Evolutionary conservation across 2,329 filamentous ascomycete species (phyloP).

Genomic region (Exophiala lecanii-corni): DNA sequence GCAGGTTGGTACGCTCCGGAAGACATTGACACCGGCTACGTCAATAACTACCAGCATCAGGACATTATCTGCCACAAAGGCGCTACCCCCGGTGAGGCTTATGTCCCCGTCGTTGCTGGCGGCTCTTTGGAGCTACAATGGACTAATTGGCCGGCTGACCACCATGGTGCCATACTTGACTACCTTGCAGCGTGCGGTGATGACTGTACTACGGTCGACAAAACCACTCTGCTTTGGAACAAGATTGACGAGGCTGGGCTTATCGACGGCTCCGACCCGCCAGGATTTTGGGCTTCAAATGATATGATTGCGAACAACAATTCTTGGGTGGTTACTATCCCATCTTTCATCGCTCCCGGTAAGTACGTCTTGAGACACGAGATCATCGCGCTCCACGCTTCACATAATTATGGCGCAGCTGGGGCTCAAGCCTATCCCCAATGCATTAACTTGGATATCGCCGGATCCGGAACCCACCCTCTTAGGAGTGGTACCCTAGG

Average conservation of each 20-base stretch:
- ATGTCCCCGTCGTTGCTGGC: slow-evolving; percentile 56
- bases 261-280: slow-evolving; percentile 37
- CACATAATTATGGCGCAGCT: slow-evolving; percentile 30
- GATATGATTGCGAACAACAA: slow-evolving; percentile 49
- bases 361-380: slow-evolving; percentile 54
- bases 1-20: neutral
- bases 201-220: slow-evolving; percentile 51
- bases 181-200: slow-evolving; percentile 59
- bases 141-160: slow-evolving; percentile 59
- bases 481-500: slow-evolving; percentile 48
- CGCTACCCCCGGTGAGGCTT: slow-evolving; percentile 46
- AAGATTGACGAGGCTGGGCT: slow-evolving; percentile 59
- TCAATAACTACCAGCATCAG: slow-evolving; percentile 37
- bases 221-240: slow-evolving; percentile 53
- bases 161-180: slow-evolving; percentile 60
- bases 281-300: slow-evolving; percentile 53
- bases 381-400: slow-evolving; percentile 51
- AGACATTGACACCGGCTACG: neutral
- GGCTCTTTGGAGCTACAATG: slow-evolving; percentile 55
- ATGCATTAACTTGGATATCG: slow-evolving; percentile 54
- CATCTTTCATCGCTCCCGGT: slow-evolving; percentile 41
- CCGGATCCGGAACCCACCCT: slow-evolving; percentile 48
- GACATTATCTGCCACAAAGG: slow-evolving; percentile 60
- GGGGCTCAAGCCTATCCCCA: neutral
- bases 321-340: slow-evolving; percentile 46